phyloP scores from a whole-genome alignment of 805 yeast species.

The Saturnispora sanitii region DNA sequence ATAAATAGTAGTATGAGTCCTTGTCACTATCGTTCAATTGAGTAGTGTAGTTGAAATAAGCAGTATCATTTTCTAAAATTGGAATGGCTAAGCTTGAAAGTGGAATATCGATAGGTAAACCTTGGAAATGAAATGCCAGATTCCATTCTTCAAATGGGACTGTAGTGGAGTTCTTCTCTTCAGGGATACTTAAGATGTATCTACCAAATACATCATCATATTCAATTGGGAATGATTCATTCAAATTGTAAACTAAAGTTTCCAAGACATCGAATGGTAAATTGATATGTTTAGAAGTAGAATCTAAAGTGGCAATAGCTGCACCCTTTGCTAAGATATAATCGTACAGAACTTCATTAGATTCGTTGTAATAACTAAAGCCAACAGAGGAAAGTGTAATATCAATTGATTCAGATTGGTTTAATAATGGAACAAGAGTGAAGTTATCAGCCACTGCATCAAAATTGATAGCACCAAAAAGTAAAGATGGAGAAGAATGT shows the following conservation, averaged over 20 bases:
- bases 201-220: conserved; percentile 8
- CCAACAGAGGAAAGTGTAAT: conserved; percentile 12
- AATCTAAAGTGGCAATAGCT: conserved; percentile 8
- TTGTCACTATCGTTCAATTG: neutral
- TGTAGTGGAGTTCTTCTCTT: neutral
- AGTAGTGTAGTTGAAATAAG: conserved; percentile 3
- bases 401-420: conserved; percentile 11
- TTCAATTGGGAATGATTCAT: conserved; percentile 3
- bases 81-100: conserved; percentile 14
- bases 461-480: conserved; percentile 14
- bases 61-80: conserved; percentile 6
- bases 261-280: conserved; percentile 8
- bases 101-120: conserved; percentile 40
- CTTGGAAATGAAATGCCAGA: conserved; percentile 42
- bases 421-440: conserved; percentile 12
- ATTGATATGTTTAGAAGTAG: conserved; percentile 4
- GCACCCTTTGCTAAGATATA: conserved; percentile 7
- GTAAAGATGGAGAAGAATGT: neutral
- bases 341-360: neutral
- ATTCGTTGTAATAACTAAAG: conserved; percentile 7
- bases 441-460: conserved; percentile 4
- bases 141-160: neutral
- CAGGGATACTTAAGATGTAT: conserved; percentile 1
- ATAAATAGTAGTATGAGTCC: conserved; percentile 7
- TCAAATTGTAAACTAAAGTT: conserved; percentile 1